These are phyloP conservation scores for Larix kaempferi DNA, from an alignment of 75 land plant genomes.

Conservation along the genomic window DNA sequence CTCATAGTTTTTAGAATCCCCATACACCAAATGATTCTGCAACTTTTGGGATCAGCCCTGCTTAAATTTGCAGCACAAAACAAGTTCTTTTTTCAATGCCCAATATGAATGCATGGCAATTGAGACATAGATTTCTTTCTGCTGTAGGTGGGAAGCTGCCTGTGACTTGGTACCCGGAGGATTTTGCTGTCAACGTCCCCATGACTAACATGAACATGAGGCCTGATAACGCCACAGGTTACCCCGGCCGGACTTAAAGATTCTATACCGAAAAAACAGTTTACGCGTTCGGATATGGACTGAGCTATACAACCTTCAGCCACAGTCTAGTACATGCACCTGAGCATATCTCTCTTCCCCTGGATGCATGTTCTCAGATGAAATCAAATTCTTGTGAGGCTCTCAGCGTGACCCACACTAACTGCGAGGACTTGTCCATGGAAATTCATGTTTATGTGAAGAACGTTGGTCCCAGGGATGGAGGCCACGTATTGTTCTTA, in stretches of 20 bases:
- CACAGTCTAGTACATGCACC: not conserved
- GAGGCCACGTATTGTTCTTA: slow-evolving; percentile 53
- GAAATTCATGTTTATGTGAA: slow-evolving; percentile 41
- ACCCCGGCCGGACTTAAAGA: slow-evolving; percentile 89
- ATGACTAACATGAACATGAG: slow-evolving; percentile 98
- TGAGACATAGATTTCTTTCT: not conserved
- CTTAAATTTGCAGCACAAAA: not conserved
- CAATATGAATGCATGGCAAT: not conserved
- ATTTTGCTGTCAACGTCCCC: slow-evolving; percentile 49
- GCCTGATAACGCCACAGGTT: slow-evolving; percentile 67
- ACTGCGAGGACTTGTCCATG: slow-evolving; percentile 26
- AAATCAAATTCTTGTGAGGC: slow-evolving; percentile 23
- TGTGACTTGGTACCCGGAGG: slow-evolving; percentile 73
- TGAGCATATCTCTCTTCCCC: slow-evolving; percentile 21
- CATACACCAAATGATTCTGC: not conserved
- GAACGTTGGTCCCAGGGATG: slow-evolving; percentile 52
- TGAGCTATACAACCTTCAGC: slow-evolving; percentile 64
- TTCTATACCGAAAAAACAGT: slow-evolving; percentile 78
- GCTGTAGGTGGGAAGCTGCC: slow-evolving; percentile 77
- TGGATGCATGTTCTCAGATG: slow-evolving; percentile 32
- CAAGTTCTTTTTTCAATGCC: not conserved
- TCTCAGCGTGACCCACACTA: slow-evolving; percentile 30
- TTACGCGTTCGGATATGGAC: slow-evolving; percentile 80
- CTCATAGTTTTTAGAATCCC: not conserved
- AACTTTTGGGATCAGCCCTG: not conserved